phyloP scores from a whole-genome alignment of 2,329 filamentous ascomycete species.

The Trichoderma atroviride region DNA sequence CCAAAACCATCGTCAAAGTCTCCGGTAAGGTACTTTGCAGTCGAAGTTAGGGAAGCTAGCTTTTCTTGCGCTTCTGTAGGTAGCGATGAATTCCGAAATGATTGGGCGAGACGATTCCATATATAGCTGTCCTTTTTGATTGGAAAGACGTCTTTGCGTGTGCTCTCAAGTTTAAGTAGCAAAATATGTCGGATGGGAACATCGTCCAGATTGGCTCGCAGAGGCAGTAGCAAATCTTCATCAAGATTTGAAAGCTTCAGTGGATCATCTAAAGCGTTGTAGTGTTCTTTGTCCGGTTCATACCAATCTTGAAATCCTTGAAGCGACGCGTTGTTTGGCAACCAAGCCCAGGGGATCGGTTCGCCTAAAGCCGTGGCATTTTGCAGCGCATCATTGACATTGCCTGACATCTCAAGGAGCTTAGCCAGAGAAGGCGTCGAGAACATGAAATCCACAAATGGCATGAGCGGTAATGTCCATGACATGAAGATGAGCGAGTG shows the following conservation, averaged over 20 bases:
- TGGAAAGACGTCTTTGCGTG: constrained; percentile 50
- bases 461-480: constrained; percentile 40
- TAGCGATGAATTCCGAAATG: not conserved
- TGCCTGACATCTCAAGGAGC: constrained; percentile 32
- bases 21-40: constrained; percentile 34
- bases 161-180: constrained; percentile 48
- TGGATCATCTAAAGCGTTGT: constrained; percentile 43
- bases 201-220: constrained; percentile 34
- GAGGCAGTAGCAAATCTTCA: constrained; percentile 36
- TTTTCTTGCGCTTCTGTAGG: constrained; percentile 24
- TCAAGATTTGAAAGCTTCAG: constrained; percentile 46
- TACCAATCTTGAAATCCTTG: constrained; percentile 39
- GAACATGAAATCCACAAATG: constrained; percentile 39
- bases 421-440: constrained; percentile 35
- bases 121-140: constrained; percentile 45
- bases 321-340: constrained; percentile 33
- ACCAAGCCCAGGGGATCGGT: constrained; percentile 33
- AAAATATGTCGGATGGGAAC: constrained; percentile 47
- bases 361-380: constrained; percentile 36
- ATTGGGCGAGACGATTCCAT: constrained; percentile 25
- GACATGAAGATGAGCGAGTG: constrained; percentile 41
- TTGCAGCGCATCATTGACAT: constrained; percentile 36
- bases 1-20: constrained; percentile 31
- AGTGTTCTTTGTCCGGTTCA: constrained; percentile 33
- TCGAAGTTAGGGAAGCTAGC: constrained; percentile 33